Percentiles rank a stretch among this genome's conserved stretches.
Evolutionary conservation across 2,329 filamentous ascomycete species (phyloP).

Genomic region (Volutella citrinella): DNA sequence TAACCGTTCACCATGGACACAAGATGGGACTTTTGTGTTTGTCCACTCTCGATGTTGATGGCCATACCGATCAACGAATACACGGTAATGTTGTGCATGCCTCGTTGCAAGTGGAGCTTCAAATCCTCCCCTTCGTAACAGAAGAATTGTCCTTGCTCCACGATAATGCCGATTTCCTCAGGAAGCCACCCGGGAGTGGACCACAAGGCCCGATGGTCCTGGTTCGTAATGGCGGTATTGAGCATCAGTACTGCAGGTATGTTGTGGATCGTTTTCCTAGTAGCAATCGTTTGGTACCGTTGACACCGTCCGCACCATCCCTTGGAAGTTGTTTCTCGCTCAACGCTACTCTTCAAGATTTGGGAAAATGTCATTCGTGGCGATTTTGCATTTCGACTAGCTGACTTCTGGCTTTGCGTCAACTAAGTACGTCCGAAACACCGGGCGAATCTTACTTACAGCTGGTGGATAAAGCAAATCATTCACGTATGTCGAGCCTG

Average conservation of each 20-base stretch:
- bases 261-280: conserved; percentile 77
- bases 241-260: conserved; percentile 86
- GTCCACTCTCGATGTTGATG: conserved; percentile 81
- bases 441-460: too few relatives aligned
- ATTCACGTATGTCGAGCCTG: conserved; percentile 77
- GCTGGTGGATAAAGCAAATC: conserved; percentile 74
- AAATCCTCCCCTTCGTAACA: conserved; percentile 94
- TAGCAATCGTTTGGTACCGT: conserved; percentile 83
- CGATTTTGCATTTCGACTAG: conserved; percentile 46
- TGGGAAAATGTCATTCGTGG: conserved; percentile 74
- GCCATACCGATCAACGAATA: conserved; percentile 91
- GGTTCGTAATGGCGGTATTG: conserved; percentile 72
- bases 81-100: conserved; percentile 76
- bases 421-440: too few relatives aligned
- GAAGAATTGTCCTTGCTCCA: conserved; percentile 87
- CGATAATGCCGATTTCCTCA: conserved; percentile 87
- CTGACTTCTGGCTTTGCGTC: conserved; percentile 47
- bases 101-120: conserved; percentile 73
- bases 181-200: conserved; percentile 86
- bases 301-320: conserved; percentile 94
- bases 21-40: conserved; percentile 84
- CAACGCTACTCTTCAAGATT: conserved; percentile 87
- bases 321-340: conserved; percentile 81
- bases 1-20: conserved; percentile 85
- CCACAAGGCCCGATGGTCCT: conserved; percentile 80